phyloP scores from a whole-genome alignment of 345 rosid species.

The Conringia planisiliqua region DNA sequence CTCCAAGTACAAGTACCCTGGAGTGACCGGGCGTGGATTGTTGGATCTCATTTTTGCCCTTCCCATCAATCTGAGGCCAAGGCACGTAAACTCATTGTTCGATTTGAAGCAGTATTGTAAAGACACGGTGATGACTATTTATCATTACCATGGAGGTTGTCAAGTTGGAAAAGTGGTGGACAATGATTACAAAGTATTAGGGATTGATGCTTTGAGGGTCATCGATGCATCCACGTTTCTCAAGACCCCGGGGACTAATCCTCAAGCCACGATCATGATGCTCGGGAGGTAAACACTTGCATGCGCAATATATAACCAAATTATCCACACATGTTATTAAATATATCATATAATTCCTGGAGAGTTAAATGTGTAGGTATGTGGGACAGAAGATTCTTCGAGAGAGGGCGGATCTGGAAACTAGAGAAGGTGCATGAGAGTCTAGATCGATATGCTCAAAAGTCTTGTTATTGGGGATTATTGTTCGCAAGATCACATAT shows the following conservation, averaged over 20 bases:
- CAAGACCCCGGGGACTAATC: conserved; percentile 59
- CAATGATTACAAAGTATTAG: conserved; percentile 45
- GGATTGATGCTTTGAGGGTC: conserved; percentile 51
- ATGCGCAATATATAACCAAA: not conserved
- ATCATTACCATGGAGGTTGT: conserved; percentile 78
- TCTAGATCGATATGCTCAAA: not conserved
- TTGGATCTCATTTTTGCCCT: conserved; percentile 39
- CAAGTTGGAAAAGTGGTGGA: conserved; percentile 56
- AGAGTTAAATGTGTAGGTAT: conserved; percentile 33
- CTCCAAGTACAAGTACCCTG: conserved; percentile 43
- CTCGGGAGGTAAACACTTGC: conserved; percentile 57
- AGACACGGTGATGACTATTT: conserved; percentile 57
- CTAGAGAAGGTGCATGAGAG: not conserved
- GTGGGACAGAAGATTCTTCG: conserved; percentile 45
- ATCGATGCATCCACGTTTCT: conserved; percentile 60
- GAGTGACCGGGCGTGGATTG: conserved; percentile 35
- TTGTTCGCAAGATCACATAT: not conserved
- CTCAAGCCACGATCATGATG: conserved; percentile 77
- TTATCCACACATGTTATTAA: not conserved
- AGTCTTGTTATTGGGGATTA: not conserved
- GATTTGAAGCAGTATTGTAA: conserved; percentile 60
- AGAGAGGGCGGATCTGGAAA: conserved; percentile 14
- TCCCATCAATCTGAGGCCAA: conserved; percentile 63
- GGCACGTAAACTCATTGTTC: conserved; percentile 30
- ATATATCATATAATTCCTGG: not conserved